Evolutionary conservation across 1,284 basidiomycete genomes (phyloP), one percentile per base, ranked within the genome.

Genomic region (Cutaneotrichosporon cavernicola): DNA sequence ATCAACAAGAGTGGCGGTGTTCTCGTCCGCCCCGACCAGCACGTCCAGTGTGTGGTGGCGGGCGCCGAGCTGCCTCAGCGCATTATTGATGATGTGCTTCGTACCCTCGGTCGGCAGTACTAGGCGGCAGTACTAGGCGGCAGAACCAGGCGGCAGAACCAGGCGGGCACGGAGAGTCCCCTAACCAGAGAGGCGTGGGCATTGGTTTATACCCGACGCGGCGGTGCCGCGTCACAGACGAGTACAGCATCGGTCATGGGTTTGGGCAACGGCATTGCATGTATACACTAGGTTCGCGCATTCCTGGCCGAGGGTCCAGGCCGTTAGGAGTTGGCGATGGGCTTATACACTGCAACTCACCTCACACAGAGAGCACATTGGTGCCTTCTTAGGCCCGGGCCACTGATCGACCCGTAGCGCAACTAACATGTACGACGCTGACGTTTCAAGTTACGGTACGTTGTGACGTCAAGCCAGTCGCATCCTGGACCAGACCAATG

Each of bases 11-110:
- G 57, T 16, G 62, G 56, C 16, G 67, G 64, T 2, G 56, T 69
- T 3, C 61, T 71, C 11, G 61, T 69, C 18, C 59, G 69, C 0
- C 69, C 69, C 2, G 69, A 71, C 58, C 69, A 71, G 68, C 69
- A 71, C 58, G 34, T 71, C 38, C 62, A 61, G 53, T 60, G 52
- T 31, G 55, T 67, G 30, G 30, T 60, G 8, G 49, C 36, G 4
- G 11, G 22, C 21, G 13, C 8, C 8, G 36, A 43, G 36, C 47
- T 22, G 21, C 50, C 50, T 5, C 50, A 60, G 50, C 21, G 34
- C 36, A 36, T 60, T 14, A 9, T 60, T 16, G 38, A 40, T 16
- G 58, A 38, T 13, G 58, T 60, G 36, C 49, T 60, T 18, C 55
- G 55, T 14, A 40, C 55, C 22, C 36, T 56, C 16, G 55, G 55